Percentiles rank a stretch among this genome's conserved stretches.
Evolutionary conservation across 2,329 filamentous ascomycete genomes (phyloP).

Genomic region (Neonectria faginata): DNA sequence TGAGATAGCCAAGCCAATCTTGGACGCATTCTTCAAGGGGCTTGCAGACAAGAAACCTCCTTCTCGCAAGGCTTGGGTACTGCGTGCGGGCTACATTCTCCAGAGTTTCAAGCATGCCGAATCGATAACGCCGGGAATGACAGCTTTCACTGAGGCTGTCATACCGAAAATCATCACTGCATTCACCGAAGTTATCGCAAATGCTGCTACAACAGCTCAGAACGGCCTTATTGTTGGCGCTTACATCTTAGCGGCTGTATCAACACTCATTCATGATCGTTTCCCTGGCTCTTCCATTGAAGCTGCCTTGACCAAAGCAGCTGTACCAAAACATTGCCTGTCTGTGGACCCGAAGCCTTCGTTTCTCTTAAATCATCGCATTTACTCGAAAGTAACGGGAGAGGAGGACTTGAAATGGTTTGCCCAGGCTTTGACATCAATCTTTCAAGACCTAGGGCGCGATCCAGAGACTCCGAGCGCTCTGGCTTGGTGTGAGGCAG

Average conservation of each 20-base stretch:
- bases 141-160: conserved; percentile 65
- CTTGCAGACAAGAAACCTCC: conserved; percentile 85
- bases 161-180: conserved; percentile 71
- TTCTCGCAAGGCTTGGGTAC: conserved; percentile 82
- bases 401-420: conserved; percentile 86
- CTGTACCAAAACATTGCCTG: conserved; percentile 74
- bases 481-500: conserved; percentile 83
- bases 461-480: conserved; percentile 62
- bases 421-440: conserved; percentile 73
- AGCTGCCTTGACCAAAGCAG: conserved; percentile 65
- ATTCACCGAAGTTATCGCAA: conserved; percentile 82
- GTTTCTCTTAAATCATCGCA: conserved; percentile 84
- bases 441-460: conserved; percentile 66
- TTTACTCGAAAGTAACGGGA: conserved; percentile 82
- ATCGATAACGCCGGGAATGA: conserved; percentile 58
- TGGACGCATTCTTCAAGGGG: conserved; percentile 83
- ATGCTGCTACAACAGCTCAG: conserved; percentile 82
- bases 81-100: conserved; percentile 78
- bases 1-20: conserved; percentile 72
- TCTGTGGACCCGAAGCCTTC: conserved; percentile 83
- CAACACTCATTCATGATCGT: conserved; percentile 64
- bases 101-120: conserved; percentile 63
- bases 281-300: conserved; percentile 64
- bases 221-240: conserved; percentile 84
- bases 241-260: conserved; percentile 77